These are phyloP conservation scores for Lathyrus aphaca DNA, from an alignment of 306 rosid species.

Conservation along the genomic window DNA sequence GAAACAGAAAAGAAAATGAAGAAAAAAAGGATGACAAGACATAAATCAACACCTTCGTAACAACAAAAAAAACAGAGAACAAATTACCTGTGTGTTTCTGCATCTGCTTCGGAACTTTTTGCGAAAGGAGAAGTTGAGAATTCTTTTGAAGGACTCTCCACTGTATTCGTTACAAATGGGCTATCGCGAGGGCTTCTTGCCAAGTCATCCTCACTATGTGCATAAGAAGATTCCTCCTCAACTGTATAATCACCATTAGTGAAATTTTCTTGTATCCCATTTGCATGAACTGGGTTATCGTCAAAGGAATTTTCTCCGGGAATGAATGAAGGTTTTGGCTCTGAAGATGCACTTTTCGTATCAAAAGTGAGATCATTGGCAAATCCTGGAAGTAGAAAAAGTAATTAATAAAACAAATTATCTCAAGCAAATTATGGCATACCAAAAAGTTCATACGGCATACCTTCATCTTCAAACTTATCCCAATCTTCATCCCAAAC, in stretches of 20 bases:
- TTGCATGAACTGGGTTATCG: slow-evolving; percentile 52
- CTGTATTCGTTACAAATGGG: slow-evolving; percentile 63
- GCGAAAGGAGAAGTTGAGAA: slow-evolving; percentile 57
- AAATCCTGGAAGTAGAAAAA: slow-evolving; percentile 69
- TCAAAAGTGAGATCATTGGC: slow-evolving; percentile 67
- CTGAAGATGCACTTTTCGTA: slow-evolving; percentile 47
- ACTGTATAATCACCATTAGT: slow-evolving; percentile 50
- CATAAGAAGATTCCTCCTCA: slow-evolving; percentile 66
- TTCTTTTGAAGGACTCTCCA: slow-evolving; percentile 68
- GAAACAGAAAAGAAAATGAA: not conserved
- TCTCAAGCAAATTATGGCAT: slow-evolving; percentile 23
- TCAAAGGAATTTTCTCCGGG: slow-evolving; percentile 56
- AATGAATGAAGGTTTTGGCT: slow-evolving; percentile 49
- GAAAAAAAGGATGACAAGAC: slow-evolving; percentile 1
- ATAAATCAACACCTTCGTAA: slow-evolving; percentile 6
- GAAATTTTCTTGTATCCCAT: slow-evolving; percentile 53
- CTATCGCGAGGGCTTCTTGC: slow-evolving; percentile 76
- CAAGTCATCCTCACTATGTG: slow-evolving; percentile 67
- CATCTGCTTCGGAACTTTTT: slow-evolving; percentile 64
- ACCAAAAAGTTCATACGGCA: slow-evolving; percentile 20
- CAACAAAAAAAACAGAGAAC: not conserved
- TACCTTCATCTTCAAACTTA: slow-evolving; percentile 98
- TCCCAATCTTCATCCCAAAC: slow-evolving; percentile 99
- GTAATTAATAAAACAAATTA: slow-evolving; percentile 28
- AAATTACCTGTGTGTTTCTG: slow-evolving; percentile 68